Conservation (phyloP, 371 early-diverging fungal species). For the Mucor piriformis region DNA sequence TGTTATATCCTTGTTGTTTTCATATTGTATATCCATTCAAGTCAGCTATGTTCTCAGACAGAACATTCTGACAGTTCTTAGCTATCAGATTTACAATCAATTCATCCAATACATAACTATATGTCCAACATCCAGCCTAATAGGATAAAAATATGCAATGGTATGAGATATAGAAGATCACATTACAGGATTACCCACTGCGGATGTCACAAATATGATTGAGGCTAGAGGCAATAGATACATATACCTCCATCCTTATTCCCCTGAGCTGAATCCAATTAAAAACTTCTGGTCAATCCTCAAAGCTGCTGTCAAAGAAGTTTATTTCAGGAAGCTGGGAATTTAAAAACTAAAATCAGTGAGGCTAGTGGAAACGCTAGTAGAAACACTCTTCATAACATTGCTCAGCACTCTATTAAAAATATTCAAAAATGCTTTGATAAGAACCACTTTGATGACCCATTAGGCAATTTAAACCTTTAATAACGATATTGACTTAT, state of each 20-base stretch:
- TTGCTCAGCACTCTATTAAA: conserved; percentile 16
- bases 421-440: conserved; percentile 20
- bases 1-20: too few species aligned
- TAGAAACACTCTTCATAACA: conserved; percentile 19
- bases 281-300: conserved; percentile 24
- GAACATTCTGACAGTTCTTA: too few species aligned
- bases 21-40: too few species aligned
- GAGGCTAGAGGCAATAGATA: conserved; percentile 18
- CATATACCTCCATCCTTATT: conserved; percentile 17
- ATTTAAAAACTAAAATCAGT: conserved; percentile 17
- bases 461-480: background rate
- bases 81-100: too few species aligned
- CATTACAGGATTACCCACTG: too few species aligned
- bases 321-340: conserved; percentile 7
- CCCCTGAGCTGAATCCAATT: conserved; percentile 19
- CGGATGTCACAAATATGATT: conserved; percentile 7
- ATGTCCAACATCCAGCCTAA: too few species aligned
- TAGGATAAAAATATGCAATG: too few species aligned
- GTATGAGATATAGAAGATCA: too few species aligned
- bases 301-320: conserved; percentile 27
- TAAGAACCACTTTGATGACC: conserved; percentile 6
- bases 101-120: too few species aligned
- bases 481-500: too few species aligned
- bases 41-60: too few species aligned
- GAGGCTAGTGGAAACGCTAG: conserved; percentile 20